phyloP scores from a whole-genome alignment of 108 stramenopile genomes.

The Aurantiochytrium sp. region DNA sequence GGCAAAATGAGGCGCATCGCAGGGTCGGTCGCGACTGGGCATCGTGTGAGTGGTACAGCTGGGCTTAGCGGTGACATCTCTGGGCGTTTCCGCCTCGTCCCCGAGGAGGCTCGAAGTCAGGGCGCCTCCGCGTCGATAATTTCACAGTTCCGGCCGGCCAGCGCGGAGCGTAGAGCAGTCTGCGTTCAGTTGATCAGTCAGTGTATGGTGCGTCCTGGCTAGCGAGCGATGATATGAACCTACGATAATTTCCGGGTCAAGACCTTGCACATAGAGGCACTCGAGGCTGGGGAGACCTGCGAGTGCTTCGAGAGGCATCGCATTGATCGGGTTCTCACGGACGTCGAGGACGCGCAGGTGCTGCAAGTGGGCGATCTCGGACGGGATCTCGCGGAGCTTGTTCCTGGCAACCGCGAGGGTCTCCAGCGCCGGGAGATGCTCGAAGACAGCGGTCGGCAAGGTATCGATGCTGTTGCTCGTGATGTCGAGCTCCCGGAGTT shows the following conservation, averaged over 20 bases:
- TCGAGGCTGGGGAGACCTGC: neutral
- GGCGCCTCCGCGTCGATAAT: too few species aligned
- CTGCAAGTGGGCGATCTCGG: neutral
- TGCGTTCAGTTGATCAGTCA: too few species aligned
- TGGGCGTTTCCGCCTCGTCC: too few species aligned
- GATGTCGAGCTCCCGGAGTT: constrained; percentile 42
- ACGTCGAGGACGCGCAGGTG: neutral
- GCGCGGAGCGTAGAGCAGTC: too few species aligned
- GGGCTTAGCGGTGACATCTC: too few species aligned
- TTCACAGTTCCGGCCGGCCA: too few species aligned
- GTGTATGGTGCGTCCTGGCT: too few species aligned
- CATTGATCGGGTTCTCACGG: neutral
- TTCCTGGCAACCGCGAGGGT: constrained; percentile 38
- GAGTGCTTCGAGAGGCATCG: neutral
- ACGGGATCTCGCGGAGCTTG: constrained; percentile 32
- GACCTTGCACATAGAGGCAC: neutral
- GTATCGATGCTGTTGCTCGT: constrained; percentile 37
- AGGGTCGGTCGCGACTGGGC: too few species aligned
- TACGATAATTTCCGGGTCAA: neutral
- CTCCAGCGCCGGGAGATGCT: constrained; percentile 40
- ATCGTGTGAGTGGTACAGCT: too few species aligned
- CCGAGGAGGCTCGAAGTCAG: too few species aligned
- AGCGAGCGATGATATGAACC: too few species aligned
- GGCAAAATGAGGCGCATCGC: too few species aligned
- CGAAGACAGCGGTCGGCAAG: constrained; percentile 46